Percentiles rank a stretch among this genome's conserved stretches.
Conservation (phyloP, 2,329 filamentous ascomycete genomes). For the Nothophoma quercina region DNA sequence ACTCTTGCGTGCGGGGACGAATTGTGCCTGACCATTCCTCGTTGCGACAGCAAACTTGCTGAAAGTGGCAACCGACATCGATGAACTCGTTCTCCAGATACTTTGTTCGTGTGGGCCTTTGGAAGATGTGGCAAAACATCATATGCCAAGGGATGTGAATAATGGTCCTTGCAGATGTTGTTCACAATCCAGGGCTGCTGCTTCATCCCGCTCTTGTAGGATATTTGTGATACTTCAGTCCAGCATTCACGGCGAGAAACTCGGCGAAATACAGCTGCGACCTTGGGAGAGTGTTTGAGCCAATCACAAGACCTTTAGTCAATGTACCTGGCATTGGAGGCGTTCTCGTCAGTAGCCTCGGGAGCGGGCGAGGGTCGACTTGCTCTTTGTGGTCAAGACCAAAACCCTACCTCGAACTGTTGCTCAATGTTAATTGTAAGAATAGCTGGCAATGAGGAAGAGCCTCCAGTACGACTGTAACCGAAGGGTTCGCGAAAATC, state of each 20-base stretch:
- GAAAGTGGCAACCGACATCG: neutral
- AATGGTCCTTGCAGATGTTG: neutral
- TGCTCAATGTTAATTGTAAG: conserved; percentile 19
- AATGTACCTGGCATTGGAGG: conserved; percentile 15
- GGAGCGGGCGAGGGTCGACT: conserved; percentile 19
- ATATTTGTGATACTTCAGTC: conserved; percentile 1
- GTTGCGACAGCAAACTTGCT: conserved; percentile 7
- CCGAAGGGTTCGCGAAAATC: neutral
- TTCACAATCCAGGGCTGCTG: neutral
- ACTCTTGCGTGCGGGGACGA: neutral
- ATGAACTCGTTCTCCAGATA: neutral
- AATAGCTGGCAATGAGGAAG: neutral
- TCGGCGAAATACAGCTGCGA: conserved; percentile 13
- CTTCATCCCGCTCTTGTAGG: neutral
- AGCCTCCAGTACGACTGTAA: neutral
- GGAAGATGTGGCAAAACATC: neutral
- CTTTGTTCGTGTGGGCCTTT: neutral
- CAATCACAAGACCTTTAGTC: conserved; percentile 7
- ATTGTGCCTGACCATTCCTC: conserved; percentile 8
- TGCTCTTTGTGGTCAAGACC: conserved; percentile 23
- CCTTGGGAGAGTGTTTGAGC: neutral
- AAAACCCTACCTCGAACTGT: conserved; percentile 14
- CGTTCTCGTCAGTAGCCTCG: conserved; percentile 16
- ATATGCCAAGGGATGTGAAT: neutral
- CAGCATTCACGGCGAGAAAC: conserved; percentile 8